Evolutionary conservation across 192 early-diverging fungal species (phyloP).

Genomic region (Coemansia aciculifera): DNA sequence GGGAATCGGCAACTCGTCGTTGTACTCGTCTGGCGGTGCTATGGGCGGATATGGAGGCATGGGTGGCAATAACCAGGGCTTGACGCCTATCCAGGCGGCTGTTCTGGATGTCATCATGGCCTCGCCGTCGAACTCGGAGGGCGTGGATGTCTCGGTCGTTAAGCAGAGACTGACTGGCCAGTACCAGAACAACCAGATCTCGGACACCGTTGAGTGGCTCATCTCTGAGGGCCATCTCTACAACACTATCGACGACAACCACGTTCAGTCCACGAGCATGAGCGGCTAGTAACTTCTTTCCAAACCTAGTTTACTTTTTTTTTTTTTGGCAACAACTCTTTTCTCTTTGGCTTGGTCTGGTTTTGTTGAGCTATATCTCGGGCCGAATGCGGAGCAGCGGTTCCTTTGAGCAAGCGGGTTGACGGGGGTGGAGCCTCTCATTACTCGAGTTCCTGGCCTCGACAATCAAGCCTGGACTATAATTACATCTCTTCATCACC

Average conservation of each 20-base stretch:
- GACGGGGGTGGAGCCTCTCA: not conserved
- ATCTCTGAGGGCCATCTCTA: conserved; percentile 68
- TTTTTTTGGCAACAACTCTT: not conserved
- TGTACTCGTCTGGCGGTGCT: conserved; percentile 2
- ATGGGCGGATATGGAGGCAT: conserved; percentile 10
- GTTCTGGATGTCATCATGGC: conserved; percentile 30
- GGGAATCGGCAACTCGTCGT: not conserved
- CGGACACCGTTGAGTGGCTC: conserved; percentile 57
- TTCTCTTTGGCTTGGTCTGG: not conserved
- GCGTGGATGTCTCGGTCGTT: conserved; percentile 53
- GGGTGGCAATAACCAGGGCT: conserved; percentile 12
- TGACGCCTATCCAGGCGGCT: conserved; percentile 24
- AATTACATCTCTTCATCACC: conserved; percentile 7
- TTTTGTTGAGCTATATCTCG: not conserved
- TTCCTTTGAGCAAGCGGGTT: not conserved
- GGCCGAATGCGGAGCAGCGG: not conserved
- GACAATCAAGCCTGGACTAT: not conserved
- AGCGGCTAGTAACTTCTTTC: not conserved
- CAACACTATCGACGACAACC: conserved; percentile 66
- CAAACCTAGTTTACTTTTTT: not conserved
- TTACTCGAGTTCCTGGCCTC: not conserved
- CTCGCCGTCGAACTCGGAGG: conserved; percentile 29
- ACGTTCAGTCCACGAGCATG: conserved; percentile 56
- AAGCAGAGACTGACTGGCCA: conserved; percentile 38
- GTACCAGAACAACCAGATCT: conserved; percentile 26